Evolutionary conservation across 495 filamentous ascomycete genomes (phyloP).

Genomic region (Delitschia confertaspora): DNA sequence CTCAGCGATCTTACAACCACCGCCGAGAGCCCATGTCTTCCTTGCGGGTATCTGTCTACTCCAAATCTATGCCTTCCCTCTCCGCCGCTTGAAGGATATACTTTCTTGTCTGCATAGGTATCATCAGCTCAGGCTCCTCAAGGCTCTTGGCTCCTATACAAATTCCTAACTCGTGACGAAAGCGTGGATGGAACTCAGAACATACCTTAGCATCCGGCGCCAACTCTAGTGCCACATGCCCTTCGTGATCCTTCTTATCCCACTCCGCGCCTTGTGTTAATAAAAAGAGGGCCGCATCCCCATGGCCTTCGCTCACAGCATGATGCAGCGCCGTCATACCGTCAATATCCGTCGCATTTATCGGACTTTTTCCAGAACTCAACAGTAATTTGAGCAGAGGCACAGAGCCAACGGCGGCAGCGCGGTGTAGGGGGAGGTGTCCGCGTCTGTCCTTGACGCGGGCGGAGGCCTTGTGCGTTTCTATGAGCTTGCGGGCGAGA

Average conservation of each 20-base stretch:
- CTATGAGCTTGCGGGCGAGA: slow-evolving; percentile 66
- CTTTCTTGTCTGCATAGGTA: slow-evolving; percentile 47
- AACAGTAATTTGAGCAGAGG: slow-evolving; percentile 78
- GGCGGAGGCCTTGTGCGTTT: slow-evolving; percentile 66
- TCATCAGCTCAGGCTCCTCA: neutral
- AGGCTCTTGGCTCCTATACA: neutral
- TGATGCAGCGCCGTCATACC: slow-evolving; percentile 89
- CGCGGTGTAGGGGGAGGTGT: slow-evolving; percentile 81
- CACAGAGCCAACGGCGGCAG: slow-evolving; percentile 78
- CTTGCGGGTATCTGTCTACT: too few species aligned
- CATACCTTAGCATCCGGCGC: slow-evolving; percentile 71
- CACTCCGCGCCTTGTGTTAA: slow-evolving; percentile 78
- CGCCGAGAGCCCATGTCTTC: too few species aligned
- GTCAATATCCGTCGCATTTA: slow-evolving; percentile 78
- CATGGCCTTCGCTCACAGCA: slow-evolving; percentile 84
- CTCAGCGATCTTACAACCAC: too few species aligned
- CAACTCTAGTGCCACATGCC: slow-evolving; percentile 64
- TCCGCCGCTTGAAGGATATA: slow-evolving; percentile 77
- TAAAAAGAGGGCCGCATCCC: slow-evolving; percentile 73
- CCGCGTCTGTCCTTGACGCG: slow-evolving; percentile 77
- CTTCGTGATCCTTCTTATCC: slow-evolving; percentile 68
- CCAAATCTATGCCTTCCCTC: slow-evolving; percentile 72
- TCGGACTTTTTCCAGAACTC: slow-evolving; percentile 59
- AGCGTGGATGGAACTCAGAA: neutral
- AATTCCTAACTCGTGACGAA: neutral